phyloP scores from a whole-genome alignment of 768 basidiomycete species.

The Sutorius australiensis region DNA sequence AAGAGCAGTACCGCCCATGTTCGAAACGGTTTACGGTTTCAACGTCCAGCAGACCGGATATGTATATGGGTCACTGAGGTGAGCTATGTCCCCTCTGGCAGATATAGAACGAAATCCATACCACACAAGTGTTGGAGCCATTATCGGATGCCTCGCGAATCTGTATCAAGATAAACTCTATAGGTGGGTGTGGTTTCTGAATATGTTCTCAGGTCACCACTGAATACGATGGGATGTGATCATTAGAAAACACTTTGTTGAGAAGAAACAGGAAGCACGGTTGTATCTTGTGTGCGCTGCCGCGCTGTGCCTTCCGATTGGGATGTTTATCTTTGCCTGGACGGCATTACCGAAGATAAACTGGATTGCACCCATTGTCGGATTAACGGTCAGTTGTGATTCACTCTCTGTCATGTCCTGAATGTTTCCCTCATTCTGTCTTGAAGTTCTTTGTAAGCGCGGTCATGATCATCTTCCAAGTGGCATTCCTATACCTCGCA shows the following conservation, averaged over 20 bases:
- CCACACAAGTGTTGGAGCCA: slow-evolving; percentile 45
- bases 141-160: slow-evolving; percentile 43
- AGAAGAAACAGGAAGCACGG: slow-evolving; percentile 52
- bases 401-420: background rate
- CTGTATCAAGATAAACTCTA: slow-evolving; percentile 50
- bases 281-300: slow-evolving; percentile 53
- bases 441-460: slow-evolving; percentile 40
- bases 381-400: slow-evolving; percentile 17
- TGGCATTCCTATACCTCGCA: slow-evolving; percentile 46
- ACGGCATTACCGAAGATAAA: slow-evolving; percentile 51
- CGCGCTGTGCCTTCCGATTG: slow-evolving; percentile 48
- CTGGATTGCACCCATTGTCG: slow-evolving; percentile 48
- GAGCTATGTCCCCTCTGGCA: slow-evolving; percentile 14
- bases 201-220: slow-evolving; percentile 8
- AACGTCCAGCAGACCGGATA: slow-evolving; percentile 55
- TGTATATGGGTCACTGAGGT: slow-evolving; percentile 53
- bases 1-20: slow-evolving; percentile 55
- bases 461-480: slow-evolving; percentile 41
- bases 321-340: slow-evolving; percentile 72
- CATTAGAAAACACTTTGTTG: slow-evolving; percentile 16
- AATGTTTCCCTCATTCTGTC: background rate
- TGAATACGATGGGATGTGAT: slow-evolving; percentile 14
- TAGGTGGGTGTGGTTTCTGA: slow-evolving; percentile 28
- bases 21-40: slow-evolving; percentile 56
- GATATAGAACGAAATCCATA: background rate